These are phyloP conservation scores for Aureobasidium uvarum DNA, from an alignment of 2,329 filamentous ascomycete species.

Conservation along the genomic window DNA sequence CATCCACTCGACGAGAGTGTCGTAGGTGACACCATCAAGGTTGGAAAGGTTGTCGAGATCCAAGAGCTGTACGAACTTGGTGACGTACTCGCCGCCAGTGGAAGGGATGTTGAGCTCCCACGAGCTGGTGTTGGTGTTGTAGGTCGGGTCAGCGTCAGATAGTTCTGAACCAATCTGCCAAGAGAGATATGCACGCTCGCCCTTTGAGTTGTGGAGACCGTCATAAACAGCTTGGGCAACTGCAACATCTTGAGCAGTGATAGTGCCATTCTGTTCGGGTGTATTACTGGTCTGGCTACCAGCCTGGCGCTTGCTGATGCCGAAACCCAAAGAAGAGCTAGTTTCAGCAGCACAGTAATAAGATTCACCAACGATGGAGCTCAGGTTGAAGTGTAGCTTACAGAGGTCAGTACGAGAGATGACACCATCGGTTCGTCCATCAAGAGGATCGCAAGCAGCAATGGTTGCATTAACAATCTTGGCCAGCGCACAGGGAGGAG, in stretches of 20 bases:
- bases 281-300: slow-evolving; percentile 22
- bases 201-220: slow-evolving; percentile 45
- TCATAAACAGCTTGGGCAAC: slow-evolving; percentile 41
- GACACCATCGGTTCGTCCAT: slow-evolving; percentile 56
- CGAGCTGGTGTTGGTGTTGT: slow-evolving; percentile 37
- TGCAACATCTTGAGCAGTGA: slow-evolving; percentile 36
- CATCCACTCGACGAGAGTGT: slow-evolving; percentile 58
- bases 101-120: slow-evolving; percentile 39
- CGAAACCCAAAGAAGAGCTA: slow-evolving; percentile 27
- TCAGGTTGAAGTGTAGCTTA: slow-evolving; percentile 49
- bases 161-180: slow-evolving; percentile 39
- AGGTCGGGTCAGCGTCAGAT: slow-evolving; percentile 40
- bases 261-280: slow-evolving; percentile 39
- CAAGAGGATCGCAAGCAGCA: slow-evolving; percentile 54
- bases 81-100: slow-evolving; percentile 45
- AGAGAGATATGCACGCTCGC: slow-evolving; percentile 44
- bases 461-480: slow-evolving; percentile 58
- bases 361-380: slow-evolving; percentile 47
- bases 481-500: slow-evolving; percentile 48
- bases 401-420: slow-evolving; percentile 52
- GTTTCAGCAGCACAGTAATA: slow-evolving; percentile 46
- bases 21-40: slow-evolving; percentile 54
- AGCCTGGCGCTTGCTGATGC: slow-evolving; percentile 11
- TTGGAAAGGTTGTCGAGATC: slow-evolving; percentile 45
- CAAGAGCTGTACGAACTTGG: slow-evolving; percentile 45